These are phyloP conservation scores for Auricularia heimuer DNA, from an alignment of 768 basidiomycete genomes.

Conservation along the genomic window DNA sequence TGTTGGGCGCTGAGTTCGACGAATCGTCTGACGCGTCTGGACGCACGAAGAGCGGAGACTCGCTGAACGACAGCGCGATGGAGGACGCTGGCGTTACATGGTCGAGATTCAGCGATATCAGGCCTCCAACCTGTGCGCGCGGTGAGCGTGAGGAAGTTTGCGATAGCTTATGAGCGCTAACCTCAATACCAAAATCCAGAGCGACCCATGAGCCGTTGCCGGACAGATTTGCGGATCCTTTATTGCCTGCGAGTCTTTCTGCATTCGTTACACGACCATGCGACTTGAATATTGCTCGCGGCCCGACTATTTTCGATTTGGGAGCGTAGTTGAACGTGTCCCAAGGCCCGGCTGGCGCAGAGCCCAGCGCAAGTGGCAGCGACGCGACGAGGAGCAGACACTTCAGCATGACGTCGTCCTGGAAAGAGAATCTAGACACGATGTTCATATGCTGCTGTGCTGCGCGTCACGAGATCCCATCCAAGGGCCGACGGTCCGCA, in stretches of 20 bases:
- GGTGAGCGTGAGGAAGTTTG: neutral
- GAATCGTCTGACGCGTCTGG: constrained; percentile 43
- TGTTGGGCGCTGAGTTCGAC: constrained; percentile 25
- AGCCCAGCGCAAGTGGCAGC: neutral
- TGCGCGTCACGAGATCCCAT: too few species aligned
- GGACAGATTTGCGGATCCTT: constrained; percentile 29
- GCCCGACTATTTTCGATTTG: constrained; percentile 35
- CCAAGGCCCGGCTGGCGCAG: constrained; percentile 42
- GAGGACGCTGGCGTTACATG: constrained; percentile 17
- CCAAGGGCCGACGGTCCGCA: too few species aligned
- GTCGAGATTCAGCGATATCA: constrained; percentile 40
- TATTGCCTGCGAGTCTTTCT: constrained; percentile 24
- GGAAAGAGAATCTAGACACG: too few species aligned
- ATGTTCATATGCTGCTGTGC: too few species aligned
- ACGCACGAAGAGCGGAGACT: constrained; percentile 47
- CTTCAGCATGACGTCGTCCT: too few species aligned
- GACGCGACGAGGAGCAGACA: too few species aligned
- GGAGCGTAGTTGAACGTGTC: constrained; percentile 44
- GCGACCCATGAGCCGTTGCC: constrained; percentile 38
- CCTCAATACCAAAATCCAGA: constrained; percentile 48
- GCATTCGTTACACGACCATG: constrained; percentile 28
- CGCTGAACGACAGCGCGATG: constrained; percentile 39
- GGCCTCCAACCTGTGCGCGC: constrained; percentile 38
- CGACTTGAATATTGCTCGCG: constrained; percentile 28
- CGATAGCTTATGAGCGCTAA: constrained; percentile 12